Evolutionary conservation across 495 filamentous ascomycete genomes (phyloP).

Genomic region (Daldinia concentrica): DNA sequence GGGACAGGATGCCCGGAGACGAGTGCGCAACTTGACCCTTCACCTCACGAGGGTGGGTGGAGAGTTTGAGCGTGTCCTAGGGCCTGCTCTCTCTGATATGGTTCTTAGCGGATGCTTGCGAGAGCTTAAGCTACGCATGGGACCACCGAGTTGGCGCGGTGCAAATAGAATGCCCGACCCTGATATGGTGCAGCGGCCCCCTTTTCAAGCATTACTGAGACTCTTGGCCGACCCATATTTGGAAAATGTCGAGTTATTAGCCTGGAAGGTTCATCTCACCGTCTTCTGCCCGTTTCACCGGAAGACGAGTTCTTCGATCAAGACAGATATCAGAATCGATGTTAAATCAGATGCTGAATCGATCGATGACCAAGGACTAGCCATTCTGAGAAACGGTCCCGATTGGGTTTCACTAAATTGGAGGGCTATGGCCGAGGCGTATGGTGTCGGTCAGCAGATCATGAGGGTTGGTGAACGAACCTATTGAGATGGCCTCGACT

Average conservation of each 20-base stretch:
- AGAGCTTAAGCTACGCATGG: slow-evolving; percentile 39
- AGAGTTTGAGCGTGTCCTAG: slow-evolving; percentile 42
- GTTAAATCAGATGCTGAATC: slow-evolving; percentile 29
- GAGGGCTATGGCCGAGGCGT: slow-evolving; percentile 35
- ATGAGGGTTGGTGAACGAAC: slow-evolving; percentile 34
- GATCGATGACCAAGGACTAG: slow-evolving; percentile 32
- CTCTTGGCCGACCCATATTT: slow-evolving; percentile 48
- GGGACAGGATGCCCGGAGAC: slow-evolving; percentile 40
- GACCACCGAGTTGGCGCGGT: slow-evolving; percentile 25
- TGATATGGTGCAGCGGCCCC: slow-evolving; percentile 37
- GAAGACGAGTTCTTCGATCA: slow-evolving; percentile 12
- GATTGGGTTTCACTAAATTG: slow-evolving; percentile 44
- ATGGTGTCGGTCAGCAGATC: slow-evolving; percentile 31
- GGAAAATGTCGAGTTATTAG: slow-evolving; percentile 39
- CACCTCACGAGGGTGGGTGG: slow-evolving; percentile 45
- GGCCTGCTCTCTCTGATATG: slow-evolving; percentile 44
- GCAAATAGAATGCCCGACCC: slow-evolving; percentile 21
- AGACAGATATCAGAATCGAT: slow-evolving; percentile 3
- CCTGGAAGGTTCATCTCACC: slow-evolving; percentile 35
- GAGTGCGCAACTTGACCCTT: slow-evolving; percentile 43
- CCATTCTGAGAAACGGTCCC: slow-evolving; percentile 31
- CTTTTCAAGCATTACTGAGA: slow-evolving; percentile 44
- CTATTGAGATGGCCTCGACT: slow-evolving; percentile 16
- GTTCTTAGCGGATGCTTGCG: slow-evolving; percentile 44
- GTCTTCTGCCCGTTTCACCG: slow-evolving; percentile 47